Evolutionary conservation across 1,284 basidiomycete genomes (phyloP), one percentile per base, ranked within the genome.

Genomic region (Meripilus lineatus): DNA sequence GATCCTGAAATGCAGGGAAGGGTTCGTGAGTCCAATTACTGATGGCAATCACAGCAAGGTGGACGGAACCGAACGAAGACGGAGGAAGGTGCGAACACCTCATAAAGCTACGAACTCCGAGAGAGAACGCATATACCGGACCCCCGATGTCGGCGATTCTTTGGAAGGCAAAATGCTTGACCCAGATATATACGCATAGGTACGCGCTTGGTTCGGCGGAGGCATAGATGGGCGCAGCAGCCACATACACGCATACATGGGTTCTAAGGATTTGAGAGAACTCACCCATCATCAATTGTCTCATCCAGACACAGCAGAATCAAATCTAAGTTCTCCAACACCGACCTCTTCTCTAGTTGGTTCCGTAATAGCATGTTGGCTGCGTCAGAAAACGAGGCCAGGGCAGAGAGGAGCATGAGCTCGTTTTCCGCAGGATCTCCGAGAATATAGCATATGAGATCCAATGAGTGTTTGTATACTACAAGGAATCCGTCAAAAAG

Each of bases 201-300:
- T n/a, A n/a, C n/a, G n/a, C n/a, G n/a, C 15, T 30, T 10, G 10
- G 10, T 15, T 30, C 28, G 28, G 28, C 10, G n/a, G 28, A n/a
- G 28, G 28, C 10, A 10, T 30, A 30, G n/a, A 10, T 10, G n/a
- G 10, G 28, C 28, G 28, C 28, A n/a, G 10, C 10, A 10, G 10
- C 28, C 10, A 30, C n/a, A 10, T 30, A 30, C 28, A 10, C n/a
- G 28, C 28, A n/a, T 30, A 10, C 28, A 30, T 30, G 30, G 32
- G 28, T 20, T 44, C 38, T 38, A 43, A 48, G 38, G 20, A 44
- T 15, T 28, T 44, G 40, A 35, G 11, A 39, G 36, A n/a, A 75
- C 85, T 58, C 62, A 96, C 94, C 94, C 95, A 61, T 99, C 93
- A 66, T 99, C 96, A 42, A 99, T 83, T 5, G 93, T 94, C 72